These are phyloP conservation scores for Pyrenophora teres DNA, from an alignment of 2,329 filamentous ascomycete species.

Conservation along the genomic window DNA sequence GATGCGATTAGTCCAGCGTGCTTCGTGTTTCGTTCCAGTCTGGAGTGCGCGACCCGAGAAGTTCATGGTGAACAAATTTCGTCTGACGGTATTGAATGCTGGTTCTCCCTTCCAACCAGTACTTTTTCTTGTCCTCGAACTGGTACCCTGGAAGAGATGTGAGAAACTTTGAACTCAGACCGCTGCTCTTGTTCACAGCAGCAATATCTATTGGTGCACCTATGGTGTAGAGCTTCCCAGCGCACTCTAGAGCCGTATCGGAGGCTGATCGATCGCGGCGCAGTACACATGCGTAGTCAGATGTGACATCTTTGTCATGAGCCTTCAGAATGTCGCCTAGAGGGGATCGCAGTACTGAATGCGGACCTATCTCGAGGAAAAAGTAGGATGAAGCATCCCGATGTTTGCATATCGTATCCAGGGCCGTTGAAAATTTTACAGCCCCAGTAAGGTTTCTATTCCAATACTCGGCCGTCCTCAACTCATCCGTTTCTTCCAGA, in stretches of 20 bases:
- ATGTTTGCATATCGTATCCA: slow-evolving; percentile 23
- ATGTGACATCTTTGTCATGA: background rate
- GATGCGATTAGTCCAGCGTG: slow-evolving; percentile 31
- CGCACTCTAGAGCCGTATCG: slow-evolving; percentile 15
- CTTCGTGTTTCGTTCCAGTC: slow-evolving; percentile 19
- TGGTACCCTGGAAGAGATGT: slow-evolving; percentile 15
- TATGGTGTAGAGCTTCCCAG: slow-evolving; percentile 5
- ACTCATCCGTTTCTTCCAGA: background rate
- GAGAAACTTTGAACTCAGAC: slow-evolving; percentile 1
- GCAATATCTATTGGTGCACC: slow-evolving; percentile 9
- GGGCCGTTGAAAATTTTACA: slow-evolving; percentile 19
- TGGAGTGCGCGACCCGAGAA: slow-evolving; percentile 26
- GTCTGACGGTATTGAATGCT: slow-evolving; percentile 17
- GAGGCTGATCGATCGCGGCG: slow-evolving; percentile 10
- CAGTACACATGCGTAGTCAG: slow-evolving; percentile 18
- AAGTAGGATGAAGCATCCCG: slow-evolving; percentile 4
- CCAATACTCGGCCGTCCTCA: slow-evolving; percentile 21
- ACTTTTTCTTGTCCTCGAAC: slow-evolving; percentile 16
- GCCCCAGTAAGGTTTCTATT: slow-evolving; percentile 17
- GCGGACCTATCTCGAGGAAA: slow-evolving; percentile 28
- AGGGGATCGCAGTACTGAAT: slow-evolving; percentile 19
- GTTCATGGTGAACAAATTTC: slow-evolving; percentile 16
- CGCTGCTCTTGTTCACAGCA: slow-evolving; percentile 1
- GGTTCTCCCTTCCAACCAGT: slow-evolving; percentile 18
- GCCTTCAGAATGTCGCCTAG: slow-evolving; percentile 13